Base-by-base conservation (phyloP, 148 eudicot species). In the Vaccinium corymbosum region DNA sequence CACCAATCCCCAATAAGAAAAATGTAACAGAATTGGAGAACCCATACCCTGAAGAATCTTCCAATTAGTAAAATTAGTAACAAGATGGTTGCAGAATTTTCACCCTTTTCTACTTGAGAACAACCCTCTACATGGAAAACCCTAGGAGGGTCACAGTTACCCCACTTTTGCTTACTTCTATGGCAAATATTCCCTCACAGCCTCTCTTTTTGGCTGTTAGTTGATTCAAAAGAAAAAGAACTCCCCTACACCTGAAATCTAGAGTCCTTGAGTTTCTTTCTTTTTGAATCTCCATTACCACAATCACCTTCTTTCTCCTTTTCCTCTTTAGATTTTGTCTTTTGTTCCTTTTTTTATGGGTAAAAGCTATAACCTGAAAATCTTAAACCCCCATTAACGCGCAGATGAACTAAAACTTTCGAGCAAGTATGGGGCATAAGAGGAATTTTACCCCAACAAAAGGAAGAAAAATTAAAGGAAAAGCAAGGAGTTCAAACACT, bases 121-220 rank as follows among this genome's bases (percentile, higher is more conserved):
- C 83, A 59, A 46, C 22, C 61, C 11, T 74, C 50, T 17, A 7
- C 25, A 66, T 25, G 82, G 74, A 74, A 62, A 80, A 49, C 4
- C 53, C 55, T 48, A 81, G 70, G 35, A 85, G 86, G 78, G 59
- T 53, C 73, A 42, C 55, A 81, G 82, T 86, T 79, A 82, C 82
- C 81, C 88, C 84, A 90, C 89, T 87, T 87, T 88, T 90, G 90
- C 88, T 88, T 87, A 92, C 93, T 91, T 92, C 89, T 80, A 89
- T 87, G 89, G 85, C 87, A 93, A 88, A 90, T 87, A 89, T 90
- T 88, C 90, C 89, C 85, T 86, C 73, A 82, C 81, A 81, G 72
- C 80, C 82, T 53, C 52, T 59, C 82, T 83, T 87, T 88, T 86
- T 85, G 90, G 87, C 86, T 79, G 83, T 84, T 85, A 87, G 79